These are phyloP conservation scores for Eucalyptus tenuipes DNA, from an alignment of 345 rosid genomes.

Conservation along the genomic window DNA sequence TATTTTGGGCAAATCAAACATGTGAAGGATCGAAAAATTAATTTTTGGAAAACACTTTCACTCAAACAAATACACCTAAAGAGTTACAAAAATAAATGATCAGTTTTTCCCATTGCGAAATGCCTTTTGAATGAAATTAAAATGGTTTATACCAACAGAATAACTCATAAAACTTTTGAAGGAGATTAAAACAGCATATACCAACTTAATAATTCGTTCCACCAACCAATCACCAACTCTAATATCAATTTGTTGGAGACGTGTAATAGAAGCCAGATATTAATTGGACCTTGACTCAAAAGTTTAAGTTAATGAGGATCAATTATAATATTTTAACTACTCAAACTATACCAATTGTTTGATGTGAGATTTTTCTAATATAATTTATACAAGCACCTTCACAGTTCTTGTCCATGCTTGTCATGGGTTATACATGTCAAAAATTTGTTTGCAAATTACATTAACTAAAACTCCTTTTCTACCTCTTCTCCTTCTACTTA, in stretches of 20 bases:
- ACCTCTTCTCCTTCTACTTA: not conserved
- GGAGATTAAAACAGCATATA: too few species aligned
- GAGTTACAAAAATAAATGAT: too few species aligned
- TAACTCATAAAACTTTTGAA: not conserved
- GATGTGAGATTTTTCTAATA: too few species aligned
- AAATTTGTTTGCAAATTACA: too few species aligned
- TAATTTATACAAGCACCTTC: not conserved
- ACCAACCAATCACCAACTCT: not conserved
- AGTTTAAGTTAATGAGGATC: too few species aligned
- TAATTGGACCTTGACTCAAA: not conserved
- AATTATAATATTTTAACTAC: not conserved
- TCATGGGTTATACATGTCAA: not conserved
- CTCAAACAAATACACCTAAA: not conserved
- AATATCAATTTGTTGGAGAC: not conserved
- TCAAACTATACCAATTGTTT: not conserved
- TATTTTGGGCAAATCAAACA: too few species aligned
- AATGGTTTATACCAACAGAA: not conserved
- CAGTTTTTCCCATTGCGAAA: rapidly evolving
- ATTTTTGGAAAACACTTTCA: not conserved
- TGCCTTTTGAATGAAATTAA: not conserved
- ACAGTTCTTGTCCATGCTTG: not conserved
- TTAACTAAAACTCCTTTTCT: not conserved
- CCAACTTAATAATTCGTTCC: not conserved
- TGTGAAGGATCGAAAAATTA: not conserved
- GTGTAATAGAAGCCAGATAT: too few species aligned